phyloP scores from a whole-genome alignment of 768 basidiomycete genomes.

The Kwoniella shandongensis region DNA sequence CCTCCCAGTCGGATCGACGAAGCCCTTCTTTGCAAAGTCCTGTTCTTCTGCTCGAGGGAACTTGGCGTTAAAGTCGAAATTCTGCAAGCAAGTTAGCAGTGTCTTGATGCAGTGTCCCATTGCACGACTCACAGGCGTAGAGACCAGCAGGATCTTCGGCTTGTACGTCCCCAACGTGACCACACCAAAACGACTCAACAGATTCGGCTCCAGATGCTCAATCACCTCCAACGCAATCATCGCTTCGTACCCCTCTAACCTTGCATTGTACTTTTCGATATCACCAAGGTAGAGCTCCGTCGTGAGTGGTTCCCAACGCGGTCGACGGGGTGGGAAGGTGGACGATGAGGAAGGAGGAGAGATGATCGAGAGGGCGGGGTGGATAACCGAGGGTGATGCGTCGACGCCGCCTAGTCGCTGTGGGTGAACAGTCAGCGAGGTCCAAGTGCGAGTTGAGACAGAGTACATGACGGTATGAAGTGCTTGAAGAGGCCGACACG shows the following conservation, averaged over 20 bases:
- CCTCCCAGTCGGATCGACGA: conserved; percentile 52
- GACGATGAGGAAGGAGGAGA: conserved; percentile 30
- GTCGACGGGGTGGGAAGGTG: conserved; percentile 20
- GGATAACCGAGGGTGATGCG: conserved; percentile 40
- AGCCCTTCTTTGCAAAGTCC: conserved; percentile 40
- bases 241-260: conserved; percentile 51
- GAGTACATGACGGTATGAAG: too few relatives aligned
- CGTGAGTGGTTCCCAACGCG: conserved; percentile 40
- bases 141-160: conserved; percentile 49
- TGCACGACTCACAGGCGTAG: conserved; percentile 46
- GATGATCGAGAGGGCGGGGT: conserved; percentile 37
- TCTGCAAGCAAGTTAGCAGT: conserved; percentile 10
- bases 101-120: background rate
- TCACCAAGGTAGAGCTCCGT: conserved; percentile 51
- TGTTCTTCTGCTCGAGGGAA: conserved; percentile 46
- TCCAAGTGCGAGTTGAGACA: too few relatives aligned
- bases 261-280: conserved; percentile 49
- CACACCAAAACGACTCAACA: conserved; percentile 50
- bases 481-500: too few relatives aligned
- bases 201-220: conserved; percentile 50
- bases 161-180: conserved; percentile 52
- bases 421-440: background rate
- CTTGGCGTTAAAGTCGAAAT: conserved; percentile 53
- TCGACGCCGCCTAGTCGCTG: conserved; percentile 53
- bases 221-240: conserved; percentile 52